Evolutionary conservation across 306 rosid species (phyloP).

Genomic region (Cicer arietinum): DNA sequence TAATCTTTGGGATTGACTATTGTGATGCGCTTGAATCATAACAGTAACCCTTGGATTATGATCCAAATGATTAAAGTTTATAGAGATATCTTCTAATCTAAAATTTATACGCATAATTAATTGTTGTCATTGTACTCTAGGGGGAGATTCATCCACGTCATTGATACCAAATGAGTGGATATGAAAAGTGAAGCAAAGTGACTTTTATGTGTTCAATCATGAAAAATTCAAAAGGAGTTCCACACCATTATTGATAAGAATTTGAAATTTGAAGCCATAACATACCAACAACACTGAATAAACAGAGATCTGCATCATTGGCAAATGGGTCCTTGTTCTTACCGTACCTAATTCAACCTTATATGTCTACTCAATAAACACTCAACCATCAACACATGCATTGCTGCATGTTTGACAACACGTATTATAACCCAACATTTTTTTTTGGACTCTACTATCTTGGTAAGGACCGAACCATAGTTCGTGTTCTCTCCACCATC

Average conservation of each 20-base stretch:
- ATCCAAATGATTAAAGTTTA: too few species aligned
- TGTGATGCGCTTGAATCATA: too few species aligned
- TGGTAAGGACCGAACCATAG: neutral
- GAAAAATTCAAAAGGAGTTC: neutral
- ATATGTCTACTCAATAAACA: neutral
- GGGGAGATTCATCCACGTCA: constrained; percentile 27
- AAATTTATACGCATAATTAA: neutral
- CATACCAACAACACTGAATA: neutral
- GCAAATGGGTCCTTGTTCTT: neutral
- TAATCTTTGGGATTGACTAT: too few species aligned
- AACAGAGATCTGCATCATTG: constrained; percentile 10
- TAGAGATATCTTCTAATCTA: too few species aligned
- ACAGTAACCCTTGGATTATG: too few species aligned
- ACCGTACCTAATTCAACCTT: neutral
- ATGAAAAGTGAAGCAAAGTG: constrained; percentile 13
- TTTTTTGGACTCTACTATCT: neutral
- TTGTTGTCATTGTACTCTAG: neutral
- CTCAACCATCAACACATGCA: constrained; percentile 9
- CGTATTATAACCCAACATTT: neutral
- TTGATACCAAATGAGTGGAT: constrained; percentile 7
- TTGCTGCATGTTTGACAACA: constrained; percentile 44
- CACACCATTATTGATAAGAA: constrained; percentile 38
- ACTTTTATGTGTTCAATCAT: neutral
- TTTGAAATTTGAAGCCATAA: constrained; percentile 32
- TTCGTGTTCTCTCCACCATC: too few species aligned